These are phyloP conservation scores for Proliferodiscus dingleyae DNA, from an alignment of 2,329 filamentous ascomycete species.

Conservation along the genomic window DNA sequence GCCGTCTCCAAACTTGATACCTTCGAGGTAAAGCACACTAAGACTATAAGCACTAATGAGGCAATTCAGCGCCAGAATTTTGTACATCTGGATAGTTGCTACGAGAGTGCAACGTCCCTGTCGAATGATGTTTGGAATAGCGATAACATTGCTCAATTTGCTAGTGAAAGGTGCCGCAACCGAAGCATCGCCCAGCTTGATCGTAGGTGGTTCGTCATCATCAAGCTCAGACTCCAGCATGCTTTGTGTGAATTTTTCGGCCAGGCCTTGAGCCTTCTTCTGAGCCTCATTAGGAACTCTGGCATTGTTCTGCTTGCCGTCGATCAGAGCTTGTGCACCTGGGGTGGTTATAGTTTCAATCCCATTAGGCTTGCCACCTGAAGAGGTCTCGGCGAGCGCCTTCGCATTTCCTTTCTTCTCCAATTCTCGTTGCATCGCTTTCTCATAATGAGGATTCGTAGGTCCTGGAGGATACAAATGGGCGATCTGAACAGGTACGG, in stretches of 20 bases:
- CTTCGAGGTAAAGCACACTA: conserved; percentile 92
- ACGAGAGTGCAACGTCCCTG: conserved; percentile 97
- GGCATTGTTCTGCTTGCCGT: conserved; percentile 51
- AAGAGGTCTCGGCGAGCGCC: conserved; percentile 44
- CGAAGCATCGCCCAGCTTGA: conserved; percentile 95
- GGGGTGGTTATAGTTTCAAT: conserved; percentile 64
- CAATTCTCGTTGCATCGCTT: conserved; percentile 83
- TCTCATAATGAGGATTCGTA: conserved; percentile 87
- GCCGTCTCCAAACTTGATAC: conserved; percentile 98
- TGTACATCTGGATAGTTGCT: conserved; percentile 99
- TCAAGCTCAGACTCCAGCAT: conserved; percentile 91
- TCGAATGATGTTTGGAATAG: conserved; percentile 96
- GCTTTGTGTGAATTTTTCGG: conserved; percentile 77
- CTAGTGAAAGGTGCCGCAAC: conserved; percentile 97
- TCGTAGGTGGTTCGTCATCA: conserved; percentile 82
- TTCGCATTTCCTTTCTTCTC: conserved; percentile 67
- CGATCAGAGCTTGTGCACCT: conserved; percentile 55
- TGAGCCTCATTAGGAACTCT: conserved; percentile 56
- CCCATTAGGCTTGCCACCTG: conserved; percentile 45
- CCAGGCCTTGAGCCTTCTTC: conserved; percentile 70
- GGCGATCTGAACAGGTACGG: conserved; percentile 85
- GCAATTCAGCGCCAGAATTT: conserved; percentile 96
- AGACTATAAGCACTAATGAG: conserved; percentile 96
- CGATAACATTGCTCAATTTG: conserved; percentile 93
- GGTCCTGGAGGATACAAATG: conserved; percentile 91